phyloP scores from a whole-genome alignment of 208 protist species.

The Leishmania tarentolae region DNA sequence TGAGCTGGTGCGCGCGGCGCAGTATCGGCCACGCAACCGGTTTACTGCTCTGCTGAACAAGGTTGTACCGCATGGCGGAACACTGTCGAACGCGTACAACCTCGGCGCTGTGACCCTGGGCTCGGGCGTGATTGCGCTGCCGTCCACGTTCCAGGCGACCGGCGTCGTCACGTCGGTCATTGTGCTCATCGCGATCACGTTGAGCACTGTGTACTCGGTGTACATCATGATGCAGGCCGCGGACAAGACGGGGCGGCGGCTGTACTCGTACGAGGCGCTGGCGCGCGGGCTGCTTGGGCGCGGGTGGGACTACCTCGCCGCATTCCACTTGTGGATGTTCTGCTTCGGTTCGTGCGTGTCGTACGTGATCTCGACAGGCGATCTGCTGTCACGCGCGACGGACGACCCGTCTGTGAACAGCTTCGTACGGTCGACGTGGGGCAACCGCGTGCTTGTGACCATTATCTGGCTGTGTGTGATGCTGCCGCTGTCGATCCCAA shows the following conservation, averaged over 20 bases:
- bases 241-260: constrained; percentile 55
- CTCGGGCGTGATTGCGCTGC: constrained; percentile 75
- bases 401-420: constrained; percentile 41
- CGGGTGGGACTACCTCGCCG: constrained; percentile 76
- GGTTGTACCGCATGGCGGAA: constrained; percentile 73
- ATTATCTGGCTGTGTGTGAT: constrained; percentile 73
- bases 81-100: constrained; percentile 70
- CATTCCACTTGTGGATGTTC: constrained; percentile 82
- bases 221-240: constrained; percentile 74
- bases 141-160: constrained; percentile 65
- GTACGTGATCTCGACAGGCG: constrained; percentile 83
- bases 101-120: constrained; percentile 81
- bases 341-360: constrained; percentile 83
- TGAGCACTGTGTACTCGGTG: constrained; percentile 80
- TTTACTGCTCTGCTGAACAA: constrained; percentile 41
- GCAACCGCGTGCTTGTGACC: constrained; percentile 60
- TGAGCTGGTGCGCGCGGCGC: neutral
- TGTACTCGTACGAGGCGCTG: constrained; percentile 68
- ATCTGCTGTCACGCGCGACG: constrained; percentile 54
- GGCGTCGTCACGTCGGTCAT: constrained; percentile 59
- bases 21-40: constrained; percentile 39
- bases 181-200: constrained; percentile 59
- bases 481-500: constrained; percentile 78
- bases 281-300: constrained; percentile 68
- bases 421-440: constrained; percentile 49